Evolutionary conservation across 257 asterid genomes (phyloP), one percentile per base, ranked within the genome.

Genomic region (Solanum lycopersicoides): DNA sequence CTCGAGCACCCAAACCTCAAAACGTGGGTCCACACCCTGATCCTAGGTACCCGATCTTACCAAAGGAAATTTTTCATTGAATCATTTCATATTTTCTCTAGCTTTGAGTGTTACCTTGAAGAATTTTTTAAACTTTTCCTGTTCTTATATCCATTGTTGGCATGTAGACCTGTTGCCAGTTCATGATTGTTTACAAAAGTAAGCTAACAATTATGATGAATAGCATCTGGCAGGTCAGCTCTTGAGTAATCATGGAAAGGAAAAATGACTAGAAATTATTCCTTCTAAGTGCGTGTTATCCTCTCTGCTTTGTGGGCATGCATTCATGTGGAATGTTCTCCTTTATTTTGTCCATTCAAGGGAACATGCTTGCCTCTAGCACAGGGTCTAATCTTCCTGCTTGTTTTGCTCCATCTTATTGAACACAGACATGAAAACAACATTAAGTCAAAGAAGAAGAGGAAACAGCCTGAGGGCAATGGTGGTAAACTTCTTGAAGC

Each of bases 401-500:
- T 47, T 80, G 47, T 50, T 47, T 66, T 87, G 82, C 73, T 88
- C 50, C 79, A 25, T 87, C 86, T 83, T 56, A 90, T 88, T 73
- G 91, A 88, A 59, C 71, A 89, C 82, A 89, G 66, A 23, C 72
- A 79, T 30, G 89, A 59, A 74, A 86, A 77, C 60, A 80, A 30
- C 28, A 76, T 63, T 39, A 92, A 89, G 63, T 65, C 91, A 18
- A 93, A 89, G 87, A 93, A 89, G 93, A 96, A 94, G 92, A 92
- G 98, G 89, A 95, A 92, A 89, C 89, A 86, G 45, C 72, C 89
- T 60, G 88, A 85, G 65, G 92, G 71, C 12, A 82, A 82, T 82
- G 32, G 89, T 86, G 88, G 63, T 86, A 91, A 91, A 87, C 87
- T 69, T 82, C 53, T 83, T 75, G 91, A 86, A 88, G 86, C 74